These are phyloP conservation scores for Sarocladiaceae sp. DNA, from an alignment of 2,329 filamentous ascomycete genomes.

Conservation along the genomic window DNA sequence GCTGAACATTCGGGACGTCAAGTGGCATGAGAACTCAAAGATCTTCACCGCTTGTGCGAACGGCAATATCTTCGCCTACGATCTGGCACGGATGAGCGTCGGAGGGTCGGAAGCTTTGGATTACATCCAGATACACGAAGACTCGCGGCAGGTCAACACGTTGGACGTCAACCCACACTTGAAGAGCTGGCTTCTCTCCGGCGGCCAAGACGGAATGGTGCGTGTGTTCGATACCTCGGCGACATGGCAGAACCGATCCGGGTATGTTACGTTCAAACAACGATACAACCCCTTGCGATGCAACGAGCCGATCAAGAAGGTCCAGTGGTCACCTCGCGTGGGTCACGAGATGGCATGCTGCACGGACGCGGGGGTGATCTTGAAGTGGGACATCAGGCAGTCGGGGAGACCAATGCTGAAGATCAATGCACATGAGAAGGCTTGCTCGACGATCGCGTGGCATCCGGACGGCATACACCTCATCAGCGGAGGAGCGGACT, in stretches of 20 bases:
- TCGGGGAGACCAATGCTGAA: conserved; percentile 45
- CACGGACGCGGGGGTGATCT: conserved; percentile 54
- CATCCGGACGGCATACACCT: conserved; percentile 63
- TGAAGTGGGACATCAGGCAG: conserved; percentile 60
- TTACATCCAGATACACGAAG: conserved; percentile 52
- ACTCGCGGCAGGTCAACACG: conserved; percentile 57
- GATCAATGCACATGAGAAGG: conserved; percentile 56
- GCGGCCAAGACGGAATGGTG: conserved; percentile 58
- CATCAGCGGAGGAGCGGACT: conserved; percentile 56
- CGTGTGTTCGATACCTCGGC: conserved; percentile 52
- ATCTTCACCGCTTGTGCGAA: conserved; percentile 59
- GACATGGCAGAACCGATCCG: conserved; percentile 39
- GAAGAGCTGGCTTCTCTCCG: conserved; percentile 51
- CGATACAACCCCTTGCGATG: conserved; percentile 33
- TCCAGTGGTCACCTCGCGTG: conserved; percentile 59
- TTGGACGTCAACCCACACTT: conserved; percentile 57
- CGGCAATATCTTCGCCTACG: conserved; percentile 60
- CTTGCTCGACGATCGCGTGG: conserved; percentile 57
- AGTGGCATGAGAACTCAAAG: conserved; percentile 47
- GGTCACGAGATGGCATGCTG: conserved; percentile 58
- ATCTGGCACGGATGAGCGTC: conserved; percentile 44
- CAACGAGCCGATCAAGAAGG: conserved; percentile 46
- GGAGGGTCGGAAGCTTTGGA: conserved; percentile 41
- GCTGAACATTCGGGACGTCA: conserved; percentile 57
- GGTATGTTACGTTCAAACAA: conserved; percentile 43